A percentile compares a stretch with the other conserved stretches of the same genome.
Evolutionary conservation across 202 grass and related monocot genomes (phyloP).

Genomic region (Panicum virgatum): DNA sequence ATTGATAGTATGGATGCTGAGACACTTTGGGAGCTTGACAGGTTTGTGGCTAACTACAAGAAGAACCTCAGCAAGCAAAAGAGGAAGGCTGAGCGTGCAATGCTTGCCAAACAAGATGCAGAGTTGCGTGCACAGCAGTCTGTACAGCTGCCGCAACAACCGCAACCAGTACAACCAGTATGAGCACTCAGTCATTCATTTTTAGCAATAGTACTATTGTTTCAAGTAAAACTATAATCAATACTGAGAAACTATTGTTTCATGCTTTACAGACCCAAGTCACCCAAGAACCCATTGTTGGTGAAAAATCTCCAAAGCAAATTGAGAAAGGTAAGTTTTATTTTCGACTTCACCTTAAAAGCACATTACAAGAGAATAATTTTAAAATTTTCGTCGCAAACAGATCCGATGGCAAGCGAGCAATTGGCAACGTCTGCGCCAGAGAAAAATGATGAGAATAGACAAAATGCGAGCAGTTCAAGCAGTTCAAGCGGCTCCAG

Average conservation of each 20-base stretch:
- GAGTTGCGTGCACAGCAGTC: conserved; percentile 44
- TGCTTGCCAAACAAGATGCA: conserved; percentile 59
- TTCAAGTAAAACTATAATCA: background rate
- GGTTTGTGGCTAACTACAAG: conserved; percentile 92
- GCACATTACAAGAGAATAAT: background rate
- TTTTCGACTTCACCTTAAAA: conserved; percentile 30
- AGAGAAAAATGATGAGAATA: conserved; percentile 61
- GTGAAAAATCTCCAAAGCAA: conserved; percentile 49
- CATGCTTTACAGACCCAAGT: conserved; percentile 44
- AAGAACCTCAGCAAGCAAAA: conserved; percentile 91
- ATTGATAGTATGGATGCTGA: conserved; percentile 92
- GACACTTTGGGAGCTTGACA: conserved; percentile 96
- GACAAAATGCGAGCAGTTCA: conserved; percentile 67
- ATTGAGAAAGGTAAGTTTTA: conserved; percentile 15
- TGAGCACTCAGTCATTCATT: conserved; percentile 21
- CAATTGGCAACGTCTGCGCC: conserved; percentile 40
- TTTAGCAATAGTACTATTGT: conserved; percentile 4
- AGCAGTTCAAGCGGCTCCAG: conserved; percentile 81
- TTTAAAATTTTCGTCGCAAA: background rate
- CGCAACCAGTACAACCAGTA: conserved; percentile 25
- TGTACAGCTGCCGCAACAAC: conserved; percentile 43
- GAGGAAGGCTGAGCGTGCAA: conserved; percentile 81
- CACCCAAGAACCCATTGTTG: conserved; percentile 42
- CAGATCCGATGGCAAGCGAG: conserved; percentile 16
- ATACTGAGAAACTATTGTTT: conserved; percentile 18